These are phyloP conservation scores for Ustulina deusta DNA, from an alignment of 2,329 filamentous ascomycete species.

Conservation along the genomic window DNA sequence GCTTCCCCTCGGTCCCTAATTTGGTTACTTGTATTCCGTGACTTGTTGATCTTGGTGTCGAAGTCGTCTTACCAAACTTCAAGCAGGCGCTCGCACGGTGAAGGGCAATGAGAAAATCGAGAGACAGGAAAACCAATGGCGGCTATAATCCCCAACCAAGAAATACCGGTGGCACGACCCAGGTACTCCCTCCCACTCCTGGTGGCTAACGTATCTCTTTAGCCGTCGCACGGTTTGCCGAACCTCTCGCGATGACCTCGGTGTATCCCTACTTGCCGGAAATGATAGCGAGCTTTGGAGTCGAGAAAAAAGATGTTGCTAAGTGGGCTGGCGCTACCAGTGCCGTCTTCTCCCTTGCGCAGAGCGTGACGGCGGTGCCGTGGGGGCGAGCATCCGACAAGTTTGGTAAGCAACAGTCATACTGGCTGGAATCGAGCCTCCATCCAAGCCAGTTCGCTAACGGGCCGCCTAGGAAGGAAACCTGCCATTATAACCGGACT, in stretches of 20 bases:
- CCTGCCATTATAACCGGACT: slow-evolving; percentile 81
- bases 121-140: slow-evolving; percentile 14
- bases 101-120: slow-evolving; percentile 25
- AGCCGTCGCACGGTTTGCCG: slow-evolving; percentile 84
- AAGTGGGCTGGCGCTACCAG: slow-evolving; percentile 84
- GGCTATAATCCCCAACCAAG: background rate
- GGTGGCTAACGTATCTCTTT: slow-evolving; percentile 51
- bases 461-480: slow-evolving; percentile 66
- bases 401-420: slow-evolving; percentile 59
- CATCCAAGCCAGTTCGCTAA: slow-evolving; percentile 4
- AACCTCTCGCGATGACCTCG: slow-evolving; percentile 78
- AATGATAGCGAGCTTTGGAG: slow-evolving; percentile 84
- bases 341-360: slow-evolving; percentile 77
- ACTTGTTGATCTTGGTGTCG: slow-evolving; percentile 45
- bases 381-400: slow-evolving; percentile 84
- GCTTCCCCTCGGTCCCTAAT: background rate
- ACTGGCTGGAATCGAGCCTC: background rate
- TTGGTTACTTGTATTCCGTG: slow-evolving; percentile 39
- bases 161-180: slow-evolving; percentile 33
- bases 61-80: slow-evolving; percentile 43
- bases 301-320: slow-evolving; percentile 77
- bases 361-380: slow-evolving; percentile 76
- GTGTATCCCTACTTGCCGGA: slow-evolving; percentile 79
- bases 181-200: slow-evolving; percentile 43
- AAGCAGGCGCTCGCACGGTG: slow-evolving; percentile 34